These are phyloP conservation scores for button mushroom (Agaricus bisporus) DNA, from an alignment of 768 basidiomycete genomes.

Conservation along the genomic window DNA sequence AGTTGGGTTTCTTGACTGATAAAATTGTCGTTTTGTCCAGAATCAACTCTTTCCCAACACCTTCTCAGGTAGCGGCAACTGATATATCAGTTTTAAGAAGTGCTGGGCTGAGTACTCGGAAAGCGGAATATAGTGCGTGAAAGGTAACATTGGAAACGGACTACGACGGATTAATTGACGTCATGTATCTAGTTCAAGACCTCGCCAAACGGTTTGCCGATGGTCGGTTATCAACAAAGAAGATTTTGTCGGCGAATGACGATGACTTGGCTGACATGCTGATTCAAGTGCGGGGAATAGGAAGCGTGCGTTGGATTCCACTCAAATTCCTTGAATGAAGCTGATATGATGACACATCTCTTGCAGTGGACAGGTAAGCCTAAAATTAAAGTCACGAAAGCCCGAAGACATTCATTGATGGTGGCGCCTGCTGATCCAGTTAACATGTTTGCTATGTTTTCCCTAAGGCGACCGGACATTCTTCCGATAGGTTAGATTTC, in stretches of 20 bases:
- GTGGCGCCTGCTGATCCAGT: slow-evolving; percentile 32
- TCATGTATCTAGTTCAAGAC: slow-evolving; percentile 51
- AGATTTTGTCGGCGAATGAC: slow-evolving; percentile 64
- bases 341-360: slow-evolving; percentile 3
- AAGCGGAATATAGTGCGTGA: slow-evolving; percentile 79
- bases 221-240: slow-evolving; percentile 69
- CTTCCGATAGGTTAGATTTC: slow-evolving; percentile 36
- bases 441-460: slow-evolving; percentile 94
- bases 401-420: not conserved
- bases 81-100: slow-evolving; percentile 54
- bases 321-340: not conserved
- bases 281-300: slow-evolving; percentile 75
- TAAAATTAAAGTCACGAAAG: not conserved
- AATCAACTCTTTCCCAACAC: slow-evolving; percentile 53
- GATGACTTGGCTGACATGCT: slow-evolving; percentile 73
- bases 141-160: slow-evolving; percentile 2
- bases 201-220: slow-evolving; percentile 77
- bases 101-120: slow-evolving; percentile 78
- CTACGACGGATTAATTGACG: not conserved
- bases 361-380: slow-evolving; percentile 55
- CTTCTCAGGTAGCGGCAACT: slow-evolving; percentile 57
- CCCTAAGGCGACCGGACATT: slow-evolving; percentile 77
- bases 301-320: slow-evolving; percentile 41
- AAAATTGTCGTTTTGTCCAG: not conserved
- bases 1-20: not conserved